phyloP scores from a whole-genome alignment of 2,329 filamentous ascomycete genomes.

The Rugonectria rugulosa region DNA sequence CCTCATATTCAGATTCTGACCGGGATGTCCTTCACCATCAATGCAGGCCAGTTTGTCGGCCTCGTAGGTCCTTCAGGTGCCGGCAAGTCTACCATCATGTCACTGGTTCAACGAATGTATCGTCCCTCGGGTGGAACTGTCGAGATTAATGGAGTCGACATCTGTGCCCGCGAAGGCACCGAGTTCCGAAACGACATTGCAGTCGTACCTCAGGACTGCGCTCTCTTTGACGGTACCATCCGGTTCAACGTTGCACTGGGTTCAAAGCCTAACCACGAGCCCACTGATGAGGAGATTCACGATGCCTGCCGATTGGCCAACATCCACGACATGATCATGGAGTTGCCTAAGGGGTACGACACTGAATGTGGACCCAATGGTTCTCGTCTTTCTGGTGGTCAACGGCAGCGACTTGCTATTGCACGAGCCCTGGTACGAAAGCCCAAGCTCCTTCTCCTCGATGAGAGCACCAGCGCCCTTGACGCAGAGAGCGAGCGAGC shows the following conservation, averaged over 20 bases:
- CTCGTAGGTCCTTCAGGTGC: conserved; percentile 72
- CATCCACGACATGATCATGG: conserved; percentile 72
- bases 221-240: conserved; percentile 65
- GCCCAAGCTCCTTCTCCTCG: conserved; percentile 77
- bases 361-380: conserved; percentile 76
- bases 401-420: conserved; percentile 80
- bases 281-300: conserved; percentile 67
- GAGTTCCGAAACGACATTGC: conserved; percentile 61
- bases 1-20: conserved; percentile 65
- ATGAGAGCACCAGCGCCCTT: conserved; percentile 82
- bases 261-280: conserved; percentile 60
- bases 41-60: conserved; percentile 67
- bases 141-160: conserved; percentile 55
- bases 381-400: conserved; percentile 78
- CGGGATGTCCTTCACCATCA: conserved; percentile 63
- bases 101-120: conserved; percentile 61
- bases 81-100: conserved; percentile 72
- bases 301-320: conserved; percentile 73
- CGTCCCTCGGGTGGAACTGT: conserved; percentile 50
- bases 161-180: conserved; percentile 50
- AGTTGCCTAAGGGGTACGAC: conserved; percentile 70
- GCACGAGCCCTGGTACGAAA: conserved; percentile 77
- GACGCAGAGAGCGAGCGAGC: conserved; percentile 74
- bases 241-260: conserved; percentile 65
- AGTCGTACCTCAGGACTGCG: conserved; percentile 64